A percentile compares a stretch with the other conserved stretches of the same genome.
Conservation (phyloP, 176 grass and related monocot species). For the Zizania latifolia region DNA sequence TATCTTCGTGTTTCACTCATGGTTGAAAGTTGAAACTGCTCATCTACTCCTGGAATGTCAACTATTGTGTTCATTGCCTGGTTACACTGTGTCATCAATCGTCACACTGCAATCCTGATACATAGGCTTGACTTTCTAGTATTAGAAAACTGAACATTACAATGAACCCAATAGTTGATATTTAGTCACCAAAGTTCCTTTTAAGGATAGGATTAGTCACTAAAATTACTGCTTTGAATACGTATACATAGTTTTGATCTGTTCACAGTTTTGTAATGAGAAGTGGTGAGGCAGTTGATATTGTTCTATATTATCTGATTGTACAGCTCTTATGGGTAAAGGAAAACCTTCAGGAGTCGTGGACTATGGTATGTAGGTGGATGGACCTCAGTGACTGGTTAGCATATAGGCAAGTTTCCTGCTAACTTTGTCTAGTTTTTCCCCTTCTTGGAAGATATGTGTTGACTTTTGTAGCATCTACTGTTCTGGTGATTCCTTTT, state of each 20-base stretch:
- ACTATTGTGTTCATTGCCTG: neutral
- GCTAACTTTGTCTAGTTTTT: constrained; percentile 6
- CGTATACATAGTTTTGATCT: neutral
- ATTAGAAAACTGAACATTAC: neutral
- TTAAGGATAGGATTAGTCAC: neutral
- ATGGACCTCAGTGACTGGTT: constrained; percentile 99
- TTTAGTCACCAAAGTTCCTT: neutral
- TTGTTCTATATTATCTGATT: neutral
- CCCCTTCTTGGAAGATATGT: neutral
- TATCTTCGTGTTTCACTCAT: neutral
- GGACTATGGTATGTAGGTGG: constrained; percentile 88
- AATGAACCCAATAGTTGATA: neutral
- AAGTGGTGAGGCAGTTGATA: neutral
- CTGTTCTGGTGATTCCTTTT: constrained; percentile 25
- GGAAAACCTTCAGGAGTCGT: constrained; percentile 90
- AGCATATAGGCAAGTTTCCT: constrained; percentile 69
- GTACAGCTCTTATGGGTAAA: constrained; percentile 95
- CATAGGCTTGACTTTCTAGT: neutral
- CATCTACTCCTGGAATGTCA: neutral
- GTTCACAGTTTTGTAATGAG: neutral
- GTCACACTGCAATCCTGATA: neutral
- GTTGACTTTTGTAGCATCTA: constrained; percentile 1
- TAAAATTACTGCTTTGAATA: neutral
- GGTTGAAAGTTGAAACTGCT: neutral
- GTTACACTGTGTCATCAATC: constrained; percentile 2